Evolutionary conservation across 2,329 filamentous ascomycete genomes (phyloP), one percentile per base, ranked within the genome.

Genomic region (Trichoderma koningii): DNA sequence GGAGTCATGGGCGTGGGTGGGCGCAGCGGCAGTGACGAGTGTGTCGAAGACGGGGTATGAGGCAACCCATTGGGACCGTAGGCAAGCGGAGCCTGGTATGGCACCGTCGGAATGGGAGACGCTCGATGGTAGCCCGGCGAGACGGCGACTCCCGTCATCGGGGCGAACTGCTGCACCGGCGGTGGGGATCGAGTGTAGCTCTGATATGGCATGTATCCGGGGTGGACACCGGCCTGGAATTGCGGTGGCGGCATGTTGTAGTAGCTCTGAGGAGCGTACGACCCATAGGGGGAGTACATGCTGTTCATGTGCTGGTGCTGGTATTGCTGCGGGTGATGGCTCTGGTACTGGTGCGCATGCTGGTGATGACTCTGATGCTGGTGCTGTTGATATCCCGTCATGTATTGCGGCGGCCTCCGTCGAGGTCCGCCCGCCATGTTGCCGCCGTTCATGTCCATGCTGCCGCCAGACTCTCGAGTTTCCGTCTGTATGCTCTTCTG

Each of bases 401-500:
- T 72, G 60, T 78, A 78, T 68, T 75, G 75, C 66, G 76, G 75
- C 66, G 74, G 72, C 69, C 76, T 73, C 72, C 76, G 69, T 64
- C 78, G 76, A 69, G 78, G 72, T 56, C 74, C 77, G 66, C 76
- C 74, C 57, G 73, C 77, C 67, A 60, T 60, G 47, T 17, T 60
- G 45, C 57, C 34, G 34, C 34, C 57, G 23, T 62, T 62, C 57
- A 62, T 12, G 21, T 77, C 74, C 68, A 76, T 75, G 66, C 73
- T 73, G 59, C 73, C 74, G 65, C 70, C 68, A 64, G 73, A 73
- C 68, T 72, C 73, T 66, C 71, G 73, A 66, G 71, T 72, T 69
- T 74, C 77, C 74, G 79, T 80, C 73, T 80, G 82, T 80, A 85
- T 83, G 77, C 82, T 82, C 79, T 88, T 82, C 79, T 88, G 87